phyloP scores from a whole-genome alignment of 805 yeast species.

The Saccharomycopsis synnaedendra region DNA sequence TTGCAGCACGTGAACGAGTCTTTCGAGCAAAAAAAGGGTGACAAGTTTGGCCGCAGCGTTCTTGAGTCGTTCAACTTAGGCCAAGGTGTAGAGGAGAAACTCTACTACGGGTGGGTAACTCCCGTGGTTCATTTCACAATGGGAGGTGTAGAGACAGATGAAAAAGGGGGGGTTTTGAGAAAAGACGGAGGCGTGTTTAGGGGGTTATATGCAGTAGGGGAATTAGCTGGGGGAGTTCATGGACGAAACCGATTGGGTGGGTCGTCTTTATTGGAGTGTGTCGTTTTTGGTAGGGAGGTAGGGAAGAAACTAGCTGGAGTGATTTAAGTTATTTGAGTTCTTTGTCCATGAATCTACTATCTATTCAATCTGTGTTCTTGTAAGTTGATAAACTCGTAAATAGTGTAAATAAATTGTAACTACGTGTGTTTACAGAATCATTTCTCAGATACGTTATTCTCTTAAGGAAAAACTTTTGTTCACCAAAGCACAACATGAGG shows the following conservation, averaged over 20 bases:
- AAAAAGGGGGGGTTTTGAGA: conserved; percentile 30
- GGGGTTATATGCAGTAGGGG: conserved; percentile 55
- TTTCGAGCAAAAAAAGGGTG: conserved; percentile 18
- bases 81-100: conserved; percentile 9
- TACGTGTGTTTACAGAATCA: too few relatives aligned
- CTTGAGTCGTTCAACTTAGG: conserved; percentile 17
- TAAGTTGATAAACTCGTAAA: too few relatives aligned
- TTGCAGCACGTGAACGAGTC: conserved; percentile 18
- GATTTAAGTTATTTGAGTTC: too few relatives aligned
- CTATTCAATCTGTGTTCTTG: too few relatives aligned
- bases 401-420: too few relatives aligned
- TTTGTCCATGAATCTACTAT: too few relatives aligned
- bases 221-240: conserved; percentile 59
- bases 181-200: conserved; percentile 7
- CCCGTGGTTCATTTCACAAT: conserved; percentile 58
- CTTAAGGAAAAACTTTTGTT: too few relatives aligned
- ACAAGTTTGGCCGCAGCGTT: conserved; percentile 26
- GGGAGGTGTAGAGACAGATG: conserved; percentile 54
- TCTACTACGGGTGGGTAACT: conserved; percentile 41
- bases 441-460: too few relatives aligned
- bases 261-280: conserved; percentile 46
- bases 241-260: conserved; percentile 55
- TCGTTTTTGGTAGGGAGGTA: conserved; percentile 46
- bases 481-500: too few relatives aligned
- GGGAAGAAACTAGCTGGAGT: conserved; percentile 25